Conservation (phyloP, 2,329 filamentous ascomycete species). For the Cladosporium cucumerinum region DNA sequence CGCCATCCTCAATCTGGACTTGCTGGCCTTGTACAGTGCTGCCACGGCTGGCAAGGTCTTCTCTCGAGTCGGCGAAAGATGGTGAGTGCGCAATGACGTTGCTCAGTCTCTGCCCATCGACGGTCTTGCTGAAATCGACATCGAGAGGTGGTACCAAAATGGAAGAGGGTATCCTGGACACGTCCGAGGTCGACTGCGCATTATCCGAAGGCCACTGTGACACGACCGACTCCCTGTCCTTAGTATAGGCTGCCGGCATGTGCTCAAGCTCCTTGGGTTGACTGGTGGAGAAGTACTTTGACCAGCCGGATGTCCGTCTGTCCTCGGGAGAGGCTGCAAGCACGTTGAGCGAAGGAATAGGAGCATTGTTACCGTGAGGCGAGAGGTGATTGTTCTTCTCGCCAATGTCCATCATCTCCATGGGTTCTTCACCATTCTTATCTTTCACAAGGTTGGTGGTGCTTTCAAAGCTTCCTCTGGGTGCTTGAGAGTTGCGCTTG, state of each 20-base stretch:
- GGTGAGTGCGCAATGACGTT: constrained; percentile 68
- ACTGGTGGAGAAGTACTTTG: constrained; percentile 36
- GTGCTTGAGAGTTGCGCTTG: constrained; percentile 41
- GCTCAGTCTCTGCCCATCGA: constrained; percentile 61
- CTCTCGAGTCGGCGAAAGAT: constrained; percentile 59
- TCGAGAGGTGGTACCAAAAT: constrained; percentile 66
- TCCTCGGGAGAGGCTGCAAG: constrained; percentile 33
- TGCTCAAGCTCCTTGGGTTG: constrained; percentile 35
- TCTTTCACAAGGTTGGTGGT: constrained; percentile 61
- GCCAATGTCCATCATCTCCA: constrained; percentile 45
- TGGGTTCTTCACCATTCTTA: constrained; percentile 41
- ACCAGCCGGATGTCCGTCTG: constrained; percentile 52
- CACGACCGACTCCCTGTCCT: constrained; percentile 40
- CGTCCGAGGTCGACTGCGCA: constrained; percentile 3
- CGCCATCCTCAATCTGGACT: constrained; percentile 30
- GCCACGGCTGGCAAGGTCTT: constrained; percentile 37
- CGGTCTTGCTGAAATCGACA: constrained; percentile 48
- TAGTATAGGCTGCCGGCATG: constrained; percentile 31
- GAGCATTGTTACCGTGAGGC: constrained; percentile 8
- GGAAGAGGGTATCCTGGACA: constrained; percentile 49
- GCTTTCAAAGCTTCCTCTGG: constrained; percentile 56
- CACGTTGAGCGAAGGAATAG: constrained; percentile 35
- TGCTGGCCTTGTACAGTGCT: constrained; percentile 28
- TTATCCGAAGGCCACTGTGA: constrained; percentile 33
- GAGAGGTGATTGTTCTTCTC: constrained; percentile 29